Evolutionary conservation across 2,329 filamentous ascomycete genomes (phyloP), one percentile per base, ranked within the genome.

Genomic region (Colletotrichum lentis): DNA sequence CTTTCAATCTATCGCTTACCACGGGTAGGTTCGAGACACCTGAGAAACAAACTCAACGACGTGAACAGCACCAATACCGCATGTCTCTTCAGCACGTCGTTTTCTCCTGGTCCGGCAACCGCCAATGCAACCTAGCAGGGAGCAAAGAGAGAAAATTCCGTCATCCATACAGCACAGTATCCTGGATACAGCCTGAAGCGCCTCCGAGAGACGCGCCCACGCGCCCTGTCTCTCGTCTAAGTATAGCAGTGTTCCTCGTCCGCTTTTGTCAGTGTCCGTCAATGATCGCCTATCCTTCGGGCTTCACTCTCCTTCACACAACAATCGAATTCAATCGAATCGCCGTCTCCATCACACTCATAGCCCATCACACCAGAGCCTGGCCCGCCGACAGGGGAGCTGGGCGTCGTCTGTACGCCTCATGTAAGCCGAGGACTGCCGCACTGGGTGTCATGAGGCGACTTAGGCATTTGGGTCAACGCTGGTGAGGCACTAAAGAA

Each of bases 401-500:
- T 35, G 43, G 14, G 49, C 49, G 49, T 18, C 60, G 50, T 50
- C 64, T 62, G 24, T 3, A 35, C 41, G 50, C n/a, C n/a, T 20
- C 35, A 54, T 44, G 53, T 53, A 67, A 54, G 47, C 47, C 55
- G 47, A 27, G 61, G 47, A 53, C 43, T 52, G 37, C 37, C 43
- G 44, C 47, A 35, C 24, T 27, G 22, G 14, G 46, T 69, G 43
- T 58, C 55, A 61, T 52, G 46, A 61, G 52, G 14, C 56, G 49
- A 43, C 35, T 64, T 43, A 49, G 64, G 44, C 50, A 52, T 41
- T 68, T 24, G 47, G 53, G 50, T 50, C 66, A 69, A 60, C 53
- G 39, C 46, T 58, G 65, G 47, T 54, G 24, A 60, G 37, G 50
- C 58, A 65, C 35, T 59, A 41, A 60, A 56, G 55, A 65, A 68